A percentile compares a stretch with the other conserved stretches of the same genome.
phyloP scores from a whole-genome alignment of 225 moss, liverwort and hornwort genomes.

The Physcomitrellopsis africana region DNA sequence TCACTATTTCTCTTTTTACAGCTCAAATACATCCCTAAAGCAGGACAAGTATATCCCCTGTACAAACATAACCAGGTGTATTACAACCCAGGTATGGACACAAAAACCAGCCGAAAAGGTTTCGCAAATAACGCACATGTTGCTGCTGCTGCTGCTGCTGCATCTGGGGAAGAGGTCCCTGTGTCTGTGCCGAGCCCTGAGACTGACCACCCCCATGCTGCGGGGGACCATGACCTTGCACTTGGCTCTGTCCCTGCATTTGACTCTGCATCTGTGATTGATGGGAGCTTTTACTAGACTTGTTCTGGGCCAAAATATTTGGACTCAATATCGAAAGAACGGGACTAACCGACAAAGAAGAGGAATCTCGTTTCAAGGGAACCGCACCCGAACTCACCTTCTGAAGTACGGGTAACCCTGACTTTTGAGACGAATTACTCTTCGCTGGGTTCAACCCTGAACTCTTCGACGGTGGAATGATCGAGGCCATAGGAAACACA shows the following conservation, averaged over 20 bases:
- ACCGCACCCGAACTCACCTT: conserved; percentile 46
- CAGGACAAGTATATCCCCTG: too few species aligned
- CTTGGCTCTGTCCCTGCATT: conserved; percentile 27
- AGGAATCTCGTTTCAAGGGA: conserved; percentile 48
- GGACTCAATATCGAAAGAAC: conserved; percentile 68
- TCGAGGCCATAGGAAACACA: conserved; percentile 44
- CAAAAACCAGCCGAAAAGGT: not conserved
- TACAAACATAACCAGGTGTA: too few species aligned
- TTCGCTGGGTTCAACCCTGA: conserved; percentile 41
- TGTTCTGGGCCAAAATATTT: conserved; percentile 63
- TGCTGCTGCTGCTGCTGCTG: conserved; percentile 55
- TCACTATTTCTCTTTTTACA: too few species aligned
- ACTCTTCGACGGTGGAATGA: conserved; percentile 53
- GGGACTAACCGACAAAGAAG: conserved; percentile 51
- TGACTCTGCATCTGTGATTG: conserved; percentile 49
- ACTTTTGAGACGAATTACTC: conserved; percentile 54
- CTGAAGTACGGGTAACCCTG: conserved; percentile 41
- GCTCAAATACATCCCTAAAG: too few species aligned
- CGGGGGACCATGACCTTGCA: conserved; percentile 18
- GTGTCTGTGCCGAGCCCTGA: conserved; percentile 46
- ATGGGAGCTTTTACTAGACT: conserved; percentile 42
- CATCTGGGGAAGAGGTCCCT: conserved; percentile 42
- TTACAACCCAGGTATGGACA: too few species aligned
- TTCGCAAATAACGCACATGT: conserved; percentile 36
- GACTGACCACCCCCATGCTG: not conserved